These are phyloP conservation scores for Heterobasidion irregulare DNA, from an alignment of 1,284 basidiomycete species.

Conservation along the genomic window DNA sequence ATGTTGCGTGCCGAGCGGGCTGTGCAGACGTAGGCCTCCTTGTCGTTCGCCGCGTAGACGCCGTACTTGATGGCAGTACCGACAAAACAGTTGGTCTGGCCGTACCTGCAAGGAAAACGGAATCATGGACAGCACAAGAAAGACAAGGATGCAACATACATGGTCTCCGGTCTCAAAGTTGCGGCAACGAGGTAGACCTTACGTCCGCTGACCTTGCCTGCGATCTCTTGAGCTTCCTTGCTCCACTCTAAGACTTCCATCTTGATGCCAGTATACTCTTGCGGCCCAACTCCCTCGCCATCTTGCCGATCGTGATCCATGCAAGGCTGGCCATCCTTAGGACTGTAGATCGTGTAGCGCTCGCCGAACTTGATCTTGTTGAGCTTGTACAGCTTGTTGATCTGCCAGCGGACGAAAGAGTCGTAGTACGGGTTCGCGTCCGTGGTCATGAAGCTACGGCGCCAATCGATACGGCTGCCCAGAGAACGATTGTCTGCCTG, in stretches of 20 bases:
- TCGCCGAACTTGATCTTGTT: slow-evolving; percentile 97
- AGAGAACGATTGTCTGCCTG: slow-evolving; percentile 80
- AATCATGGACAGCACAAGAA: slow-evolving; percentile 7
- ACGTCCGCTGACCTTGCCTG: slow-evolving; percentile 64
- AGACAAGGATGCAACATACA: slow-evolving; percentile 43
- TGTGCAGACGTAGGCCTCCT: slow-evolving; percentile 87
- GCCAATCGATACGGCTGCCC: slow-evolving; percentile 97
- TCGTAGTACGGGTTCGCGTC: slow-evolving; percentile 98
- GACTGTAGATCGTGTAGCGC: slow-evolving; percentile 97
- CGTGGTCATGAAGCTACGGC: slow-evolving; percentile 91
- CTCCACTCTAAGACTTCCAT: slow-evolving; percentile 90
- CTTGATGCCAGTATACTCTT: slow-evolving; percentile 95
- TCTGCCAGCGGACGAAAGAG: slow-evolving; percentile 96
- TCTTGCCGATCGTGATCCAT: slow-evolving; percentile 99
- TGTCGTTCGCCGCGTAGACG: slow-evolving; percentile 80
- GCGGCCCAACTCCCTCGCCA: slow-evolving; percentile 92
- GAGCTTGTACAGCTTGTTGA: slow-evolving; percentile 84
- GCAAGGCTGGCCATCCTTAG: slow-evolving; percentile 99
- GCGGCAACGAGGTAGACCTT: slow-evolving; percentile 93
- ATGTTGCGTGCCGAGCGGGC: slow-evolving; percentile 92
- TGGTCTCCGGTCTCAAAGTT: slow-evolving; percentile 95
- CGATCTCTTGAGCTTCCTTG: slow-evolving; percentile 52
- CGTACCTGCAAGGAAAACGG: slow-evolving; percentile 55
- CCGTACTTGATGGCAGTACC: slow-evolving; percentile 91
- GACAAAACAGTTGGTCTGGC: slow-evolving; percentile 98